phyloP scores from a whole-genome alignment of 352 stramenopile species.

The Globisporangium iwayamae region DNA sequence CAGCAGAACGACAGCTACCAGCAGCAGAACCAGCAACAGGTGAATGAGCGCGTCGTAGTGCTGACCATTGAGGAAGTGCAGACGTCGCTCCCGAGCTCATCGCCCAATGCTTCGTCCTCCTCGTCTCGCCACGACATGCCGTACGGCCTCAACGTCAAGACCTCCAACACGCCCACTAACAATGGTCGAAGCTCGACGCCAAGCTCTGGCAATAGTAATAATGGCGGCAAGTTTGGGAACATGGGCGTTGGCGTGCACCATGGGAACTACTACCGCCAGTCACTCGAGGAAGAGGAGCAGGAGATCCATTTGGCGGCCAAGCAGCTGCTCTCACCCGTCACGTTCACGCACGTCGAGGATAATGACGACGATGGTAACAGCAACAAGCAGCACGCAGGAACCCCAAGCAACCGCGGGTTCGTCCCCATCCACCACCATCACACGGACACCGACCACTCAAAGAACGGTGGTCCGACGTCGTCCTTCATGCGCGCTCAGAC shows the following conservation, averaged over 20 bases:
- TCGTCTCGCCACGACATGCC: not conserved
- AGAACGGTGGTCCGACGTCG: not conserved
- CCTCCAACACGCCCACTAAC: not conserved
- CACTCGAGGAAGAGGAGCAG: slow-evolving; percentile 16
- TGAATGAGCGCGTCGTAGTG: slow-evolving; percentile 8
- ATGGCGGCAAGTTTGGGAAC: not conserved
- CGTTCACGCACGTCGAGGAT: slow-evolving; percentile 14
- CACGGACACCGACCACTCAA: not conserved
- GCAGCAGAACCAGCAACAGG: not conserved
- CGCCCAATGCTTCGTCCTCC: slow-evolving; percentile 4
- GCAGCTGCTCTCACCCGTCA: slow-evolving; percentile 18
- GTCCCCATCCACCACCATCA: slow-evolving; percentile 3
- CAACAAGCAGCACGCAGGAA: not conserved
- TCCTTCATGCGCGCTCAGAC: slow-evolving; percentile 8
- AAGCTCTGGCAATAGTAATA: not conserved
- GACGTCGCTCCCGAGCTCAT: slow-evolving; percentile 8
- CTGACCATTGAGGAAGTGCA: slow-evolving; percentile 16
- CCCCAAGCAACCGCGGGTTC: not conserved
- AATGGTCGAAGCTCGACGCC: not conserved
- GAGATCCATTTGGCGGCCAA: slow-evolving; percentile 21
- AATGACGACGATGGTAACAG: slow-evolving; percentile 10
- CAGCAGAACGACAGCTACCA: slow-evolving; percentile 11
- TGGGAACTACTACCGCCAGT: slow-evolving; percentile 8
- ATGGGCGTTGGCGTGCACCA: slow-evolving; percentile 7
- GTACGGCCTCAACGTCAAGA: slow-evolving; percentile 1